Percentiles rank a stretch among this genome's conserved stretches.
Evolutionary conservation across 306 rosid species (phyloP).

Genomic region (Dryas octopetala): DNA sequence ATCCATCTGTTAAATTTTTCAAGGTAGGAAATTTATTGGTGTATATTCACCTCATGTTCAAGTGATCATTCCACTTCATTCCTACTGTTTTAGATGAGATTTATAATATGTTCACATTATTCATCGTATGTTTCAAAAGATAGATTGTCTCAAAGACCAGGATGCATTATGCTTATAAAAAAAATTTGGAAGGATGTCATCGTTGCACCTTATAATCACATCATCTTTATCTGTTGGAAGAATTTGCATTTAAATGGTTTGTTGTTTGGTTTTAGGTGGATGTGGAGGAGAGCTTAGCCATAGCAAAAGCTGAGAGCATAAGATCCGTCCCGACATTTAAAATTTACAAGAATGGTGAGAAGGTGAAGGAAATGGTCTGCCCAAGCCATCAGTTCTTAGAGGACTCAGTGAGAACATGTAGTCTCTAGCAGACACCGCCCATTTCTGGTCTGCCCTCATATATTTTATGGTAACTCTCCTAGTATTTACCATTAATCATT

Average conservation of each 20-base stretch:
- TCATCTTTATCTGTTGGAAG: not conserved
- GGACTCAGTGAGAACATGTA: conserved; percentile 62
- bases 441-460: conserved; percentile 29
- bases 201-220: not conserved
- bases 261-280: conserved; percentile 52
- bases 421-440: conserved; percentile 36
- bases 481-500: conserved; percentile 15
- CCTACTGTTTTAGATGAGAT: not conserved
- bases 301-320: conserved; percentile 71
- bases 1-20: conserved; percentile 64
- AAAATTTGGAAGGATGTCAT: not conserved
- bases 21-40: conserved; percentile 46
- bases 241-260: not conserved
- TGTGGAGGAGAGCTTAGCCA: conserved; percentile 60
- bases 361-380: conserved; percentile 73
- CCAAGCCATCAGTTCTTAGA: conserved; percentile 73
- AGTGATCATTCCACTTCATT: not conserved
- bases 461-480: conserved; percentile 42
- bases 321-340: conserved; percentile 71
- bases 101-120: not conserved
- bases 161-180: too few relatives aligned
- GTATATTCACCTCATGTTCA: not conserved
- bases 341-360: conserved; percentile 76
- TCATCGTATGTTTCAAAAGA: not conserved
- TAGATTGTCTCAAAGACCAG: too few relatives aligned